Evolutionary conservation across 257 asterid species (phyloP).

Genomic region (Catharanthus roseus): DNA sequence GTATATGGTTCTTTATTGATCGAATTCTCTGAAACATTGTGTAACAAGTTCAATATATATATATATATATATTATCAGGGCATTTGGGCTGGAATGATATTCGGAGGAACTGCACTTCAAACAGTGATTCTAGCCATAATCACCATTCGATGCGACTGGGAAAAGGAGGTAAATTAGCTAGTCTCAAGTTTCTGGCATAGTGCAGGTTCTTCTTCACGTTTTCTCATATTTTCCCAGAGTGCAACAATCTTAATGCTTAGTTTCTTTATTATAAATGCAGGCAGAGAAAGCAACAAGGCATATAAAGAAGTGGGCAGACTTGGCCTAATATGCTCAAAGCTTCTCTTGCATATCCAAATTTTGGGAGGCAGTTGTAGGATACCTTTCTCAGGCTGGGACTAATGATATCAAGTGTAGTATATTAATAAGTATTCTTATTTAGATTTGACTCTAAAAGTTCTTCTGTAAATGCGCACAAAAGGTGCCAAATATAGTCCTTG

Average conservation of each 20-base stretch:
- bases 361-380: not conserved
- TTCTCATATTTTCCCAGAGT: not conserved
- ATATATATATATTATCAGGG: slow-evolving; percentile 35
- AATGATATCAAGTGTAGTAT: not conserved
- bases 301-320: slow-evolving; percentile 40
- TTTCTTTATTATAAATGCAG: slow-evolving; percentile 28
- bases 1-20: not conserved
- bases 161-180: slow-evolving; percentile 44
- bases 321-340: not conserved
- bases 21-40: not conserved
- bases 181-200: no score
- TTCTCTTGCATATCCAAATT: not conserved
- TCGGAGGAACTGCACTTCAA: slow-evolving; percentile 69
- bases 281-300: slow-evolving; percentile 51
- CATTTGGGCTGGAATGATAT: slow-evolving; percentile 63
- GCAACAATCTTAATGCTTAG: no score
- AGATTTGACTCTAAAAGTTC: not conserved
- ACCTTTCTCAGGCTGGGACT: not conserved
- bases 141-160: slow-evolving; percentile 58
- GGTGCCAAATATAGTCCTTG: not conserved
- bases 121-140: slow-evolving; percentile 46
- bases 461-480: no score
- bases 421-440: no score
- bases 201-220: not conserved
- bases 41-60: not conserved